Evolutionary conservation across 257 asterid genomes (phyloP).

Genomic region (Eucommia ulmoides): DNA sequence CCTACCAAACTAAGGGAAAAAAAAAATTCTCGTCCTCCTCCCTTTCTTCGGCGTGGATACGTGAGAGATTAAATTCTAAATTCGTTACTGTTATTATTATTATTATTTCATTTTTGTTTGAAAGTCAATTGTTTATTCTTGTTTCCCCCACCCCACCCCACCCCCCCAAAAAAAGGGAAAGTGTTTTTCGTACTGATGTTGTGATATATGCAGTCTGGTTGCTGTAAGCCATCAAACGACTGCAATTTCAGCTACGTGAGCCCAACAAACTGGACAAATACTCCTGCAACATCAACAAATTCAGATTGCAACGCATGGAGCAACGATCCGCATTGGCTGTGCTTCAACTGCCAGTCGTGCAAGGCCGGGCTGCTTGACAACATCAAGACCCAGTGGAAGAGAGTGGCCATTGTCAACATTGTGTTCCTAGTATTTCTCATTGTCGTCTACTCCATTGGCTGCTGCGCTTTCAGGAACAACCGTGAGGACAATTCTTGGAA

Average conservation of each 20-base stretch:
- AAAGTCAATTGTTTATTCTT: background rate
- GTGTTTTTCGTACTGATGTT: background rate
- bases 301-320: conserved; percentile 58
- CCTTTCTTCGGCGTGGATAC: no score
- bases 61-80: background rate
- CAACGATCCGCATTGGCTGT: conserved; percentile 35
- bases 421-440: conserved; percentile 63
- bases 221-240: conserved; percentile 81
- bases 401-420: conserved; percentile 60
- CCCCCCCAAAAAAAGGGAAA: background rate
- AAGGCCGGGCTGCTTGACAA: conserved; percentile 89
- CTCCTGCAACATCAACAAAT: conserved; percentile 11
- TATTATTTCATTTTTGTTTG: background rate
- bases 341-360: conserved; percentile 76
- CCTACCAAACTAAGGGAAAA: no score
- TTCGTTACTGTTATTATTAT: background rate
- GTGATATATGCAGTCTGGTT: conserved; percentile 57
- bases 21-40: no score
- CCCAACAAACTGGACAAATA: conserved; percentile 74
- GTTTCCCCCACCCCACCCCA: background rate
- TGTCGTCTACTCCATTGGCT: conserved; percentile 74
- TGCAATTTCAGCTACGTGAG: conserved; percentile 55
- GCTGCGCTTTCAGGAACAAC: conserved; percentile 86
- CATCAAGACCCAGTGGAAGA: conserved; percentile 78
- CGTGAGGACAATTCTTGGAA: conserved; percentile 65